These are phyloP conservation scores for Rosa chinensis DNA, from an alignment of 306 rosid species.

Conservation along the genomic window DNA sequence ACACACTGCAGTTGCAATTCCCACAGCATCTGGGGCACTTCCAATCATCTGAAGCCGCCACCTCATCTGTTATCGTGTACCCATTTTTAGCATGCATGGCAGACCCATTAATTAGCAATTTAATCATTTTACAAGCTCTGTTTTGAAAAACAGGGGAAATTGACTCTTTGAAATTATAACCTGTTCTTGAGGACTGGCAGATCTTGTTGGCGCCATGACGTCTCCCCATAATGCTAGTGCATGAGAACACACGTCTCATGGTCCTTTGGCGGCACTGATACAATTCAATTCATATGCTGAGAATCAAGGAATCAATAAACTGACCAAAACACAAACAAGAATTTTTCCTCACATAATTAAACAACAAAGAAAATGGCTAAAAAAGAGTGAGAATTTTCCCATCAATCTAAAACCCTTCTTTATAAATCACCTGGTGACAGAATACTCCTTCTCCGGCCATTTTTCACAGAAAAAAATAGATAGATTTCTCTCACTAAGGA, in stretches of 20 bases:
- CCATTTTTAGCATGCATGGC: neutral
- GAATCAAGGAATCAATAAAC: neutral
- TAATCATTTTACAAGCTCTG: neutral
- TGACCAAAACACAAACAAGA: neutral
- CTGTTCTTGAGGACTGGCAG: neutral
- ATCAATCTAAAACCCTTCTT: no score
- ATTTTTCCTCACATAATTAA: no score
- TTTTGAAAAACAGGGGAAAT: no score
- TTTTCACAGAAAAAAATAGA: no score
- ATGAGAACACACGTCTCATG: neutral
- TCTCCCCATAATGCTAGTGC: neutral
- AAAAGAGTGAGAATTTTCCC: no score
- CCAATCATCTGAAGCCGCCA: conserved; percentile 36
- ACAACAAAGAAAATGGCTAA: no score
- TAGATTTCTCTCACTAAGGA: no score
- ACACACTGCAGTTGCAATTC: conserved; percentile 67
- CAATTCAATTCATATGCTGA: no score
- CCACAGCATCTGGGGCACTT: conserved; percentile 73
- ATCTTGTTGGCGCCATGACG: neutral
- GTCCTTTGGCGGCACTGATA: neutral
- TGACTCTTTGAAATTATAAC: neutral
- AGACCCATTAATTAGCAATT: no score
- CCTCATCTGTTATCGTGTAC: neutral
- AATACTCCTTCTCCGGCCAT: no score
- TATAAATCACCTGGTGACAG: no score